These are phyloP conservation scores for Talaromyces sp. DNA, from an alignment of 2,329 filamentous ascomycete species.

Conservation along the genomic window DNA sequence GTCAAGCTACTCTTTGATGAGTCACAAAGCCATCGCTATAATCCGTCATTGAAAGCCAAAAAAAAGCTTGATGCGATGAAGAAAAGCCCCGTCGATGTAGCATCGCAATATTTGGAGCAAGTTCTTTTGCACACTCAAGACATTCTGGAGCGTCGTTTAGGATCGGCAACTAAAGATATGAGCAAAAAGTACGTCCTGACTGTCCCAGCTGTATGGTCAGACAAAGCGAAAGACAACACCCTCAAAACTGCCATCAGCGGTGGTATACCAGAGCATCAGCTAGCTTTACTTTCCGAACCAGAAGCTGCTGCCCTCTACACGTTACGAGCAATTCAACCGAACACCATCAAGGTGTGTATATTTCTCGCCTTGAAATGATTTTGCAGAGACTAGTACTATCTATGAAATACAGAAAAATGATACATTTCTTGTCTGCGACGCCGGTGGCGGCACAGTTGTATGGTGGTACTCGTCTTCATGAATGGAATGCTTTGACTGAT, in stretches of 20 bases:
- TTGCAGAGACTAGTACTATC: neutral
- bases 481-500: too few species aligned
- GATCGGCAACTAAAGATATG: slow-evolving; percentile 17
- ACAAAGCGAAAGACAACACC: slow-evolving; percentile 32
- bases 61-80: neutral
- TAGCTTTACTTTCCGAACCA: slow-evolving; percentile 26
- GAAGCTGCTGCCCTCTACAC: slow-evolving; percentile 35
- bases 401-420: slow-evolving; percentile 24
- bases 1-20: slow-evolving; percentile 21
- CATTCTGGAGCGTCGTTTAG: slow-evolving; percentile 13
- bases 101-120: neutral
- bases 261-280: slow-evolving; percentile 11
- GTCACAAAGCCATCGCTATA: neutral
- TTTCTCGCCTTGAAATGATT: neutral
- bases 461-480: too few species aligned
- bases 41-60: neutral
- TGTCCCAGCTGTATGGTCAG: slow-evolving; percentile 35
- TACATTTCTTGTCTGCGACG: slow-evolving; percentile 36
- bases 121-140: neutral
- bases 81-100: neutral
- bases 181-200: slow-evolving; percentile 27
- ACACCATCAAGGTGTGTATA: slow-evolving; percentile 23
- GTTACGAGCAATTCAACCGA: slow-evolving; percentile 27
- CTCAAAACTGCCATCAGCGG: slow-evolving; percentile 22
- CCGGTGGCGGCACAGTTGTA: slow-evolving; percentile 39